These are phyloP conservation scores for Crotalaria pallida DNA, from an alignment of 306 rosid species.

Conservation along the genomic window DNA sequence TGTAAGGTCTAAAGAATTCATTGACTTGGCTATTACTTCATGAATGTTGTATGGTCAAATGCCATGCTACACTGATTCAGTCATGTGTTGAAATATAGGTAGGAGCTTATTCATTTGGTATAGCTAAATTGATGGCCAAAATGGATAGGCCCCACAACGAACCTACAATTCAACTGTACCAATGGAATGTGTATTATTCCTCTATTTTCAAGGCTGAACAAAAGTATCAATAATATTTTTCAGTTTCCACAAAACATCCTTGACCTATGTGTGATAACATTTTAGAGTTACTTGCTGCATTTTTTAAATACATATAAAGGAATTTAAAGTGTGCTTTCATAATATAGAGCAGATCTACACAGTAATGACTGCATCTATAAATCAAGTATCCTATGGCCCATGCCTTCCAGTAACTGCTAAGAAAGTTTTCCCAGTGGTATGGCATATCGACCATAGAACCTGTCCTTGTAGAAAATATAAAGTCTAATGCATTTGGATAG, in stretches of 20 bases:
- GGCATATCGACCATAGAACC: neutral
- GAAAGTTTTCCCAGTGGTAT: neutral
- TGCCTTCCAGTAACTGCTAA: neutral
- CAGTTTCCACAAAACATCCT: slow-evolving; percentile 1
- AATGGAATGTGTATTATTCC: neutral
- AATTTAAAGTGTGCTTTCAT: neutral
- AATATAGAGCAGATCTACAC: neutral
- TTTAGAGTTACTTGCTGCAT: neutral
- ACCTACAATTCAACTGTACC: neutral
- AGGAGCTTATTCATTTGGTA: no score
- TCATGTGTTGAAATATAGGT: neutral
- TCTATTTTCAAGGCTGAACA: neutral
- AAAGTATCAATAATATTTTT: neutral
- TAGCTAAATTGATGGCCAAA: neutral
- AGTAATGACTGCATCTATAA: neutral
- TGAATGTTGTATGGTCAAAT: neutral
- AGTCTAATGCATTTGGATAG: no score
- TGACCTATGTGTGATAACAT: slow-evolving; percentile 12
- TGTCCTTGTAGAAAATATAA: no score
- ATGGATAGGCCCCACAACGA: neutral
- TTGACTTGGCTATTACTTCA: no score
- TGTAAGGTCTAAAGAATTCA: neutral
- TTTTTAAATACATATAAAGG: neutral
- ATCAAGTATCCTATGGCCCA: neutral
- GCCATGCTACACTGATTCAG: neutral